Base-by-base conservation (phyloP, 805 yeast species). In the Ogataea polymorpha region DNA sequence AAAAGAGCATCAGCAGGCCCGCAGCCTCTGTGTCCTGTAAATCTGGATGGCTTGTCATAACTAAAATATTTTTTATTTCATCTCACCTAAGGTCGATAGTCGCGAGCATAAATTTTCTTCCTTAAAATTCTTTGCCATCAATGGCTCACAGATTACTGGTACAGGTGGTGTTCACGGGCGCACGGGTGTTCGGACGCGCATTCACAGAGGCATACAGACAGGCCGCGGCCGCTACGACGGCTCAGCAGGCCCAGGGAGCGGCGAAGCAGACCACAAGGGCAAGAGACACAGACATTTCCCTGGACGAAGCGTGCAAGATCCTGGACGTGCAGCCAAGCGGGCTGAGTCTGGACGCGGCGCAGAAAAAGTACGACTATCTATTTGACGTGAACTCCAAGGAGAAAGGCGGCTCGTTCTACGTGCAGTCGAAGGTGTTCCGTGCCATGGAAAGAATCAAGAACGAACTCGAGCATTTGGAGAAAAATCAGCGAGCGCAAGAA, bases 181-280 rank as follows among this genome's bases (percentile, higher is more conserved):
- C 97, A 4, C 82, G 87, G 53, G 98, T 91, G 23, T 89, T 93
- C 59, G 97, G 98, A 42, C 79, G 86, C 54, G 99, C 99, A 0
- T 93, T 93, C 62, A 75, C 88, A n/a, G 96, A 89, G 62, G 98
- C 99, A 0, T 93, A 91, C 72, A 85, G 82, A 57, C 98, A 93
- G 67, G 95, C 96, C 2, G 96, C 98, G 13, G 86, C 91, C 38
- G 90, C 90, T 40, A 80, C 95, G n/a, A 88, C 91, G 2, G 76
- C 86, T 21, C 79, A 79, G 51, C 57, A 55, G 39, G 71, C 84
- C 15, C 42, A 51, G 12, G 39, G 44, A 4, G 53, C 42, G 4
- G 37, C 49, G 1, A 48, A 48, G 11, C 42, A 71, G 30, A 64
- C 68, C 15, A 41, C 75, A 4, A 73, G 76, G 39, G 68, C 76